phyloP scores from a whole-genome alignment of 768 basidiomycete species.

The Boletellus sp. region DNA sequence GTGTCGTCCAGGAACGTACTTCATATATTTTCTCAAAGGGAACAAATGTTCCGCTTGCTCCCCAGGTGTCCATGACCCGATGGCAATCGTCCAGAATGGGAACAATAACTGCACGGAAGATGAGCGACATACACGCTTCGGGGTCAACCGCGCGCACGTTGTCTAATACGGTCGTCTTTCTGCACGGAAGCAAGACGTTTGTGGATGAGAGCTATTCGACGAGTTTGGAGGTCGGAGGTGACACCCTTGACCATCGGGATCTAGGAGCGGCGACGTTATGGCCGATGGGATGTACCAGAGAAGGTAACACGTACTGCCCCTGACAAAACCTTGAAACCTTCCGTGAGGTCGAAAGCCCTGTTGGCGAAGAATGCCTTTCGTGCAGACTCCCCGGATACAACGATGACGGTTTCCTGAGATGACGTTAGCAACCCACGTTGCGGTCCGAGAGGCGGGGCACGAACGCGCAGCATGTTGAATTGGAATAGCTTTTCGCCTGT shows the following conservation, averaged over 20 bases:
- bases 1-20: conserved; percentile 34
- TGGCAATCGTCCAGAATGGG: conserved; percentile 62
- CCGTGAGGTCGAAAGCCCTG: conserved; percentile 68
- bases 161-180: conserved; percentile 54
- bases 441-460: conserved; percentile 27
- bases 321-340: conserved; percentile 76
- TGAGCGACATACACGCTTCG: conserved; percentile 7
- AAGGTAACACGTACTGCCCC: conserved; percentile 56
- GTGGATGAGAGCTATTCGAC: conserved; percentile 62
- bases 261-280: conserved; percentile 34
- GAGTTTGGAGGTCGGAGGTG: conserved; percentile 64
- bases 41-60: conserved; percentile 58
- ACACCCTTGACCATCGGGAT: conserved; percentile 75
- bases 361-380: conserved; percentile 67
- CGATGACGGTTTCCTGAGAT: conserved; percentile 64
- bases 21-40: conserved; percentile 71
- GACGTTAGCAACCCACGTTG: conserved; percentile 18
- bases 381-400: conserved; percentile 70
- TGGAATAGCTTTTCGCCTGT: conserved; percentile 65
- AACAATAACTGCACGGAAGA: conserved; percentile 52
- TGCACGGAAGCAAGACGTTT: conserved; percentile 66
- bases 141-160: conserved; percentile 43
- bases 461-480: conserved; percentile 64
- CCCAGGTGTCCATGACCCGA: conserved; percentile 62
- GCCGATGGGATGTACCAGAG: conserved; percentile 11